A percentile compares a stretch with the other conserved stretches of the same genome.
Evolutionary conservation across 2,329 filamentous ascomycete species (phyloP).

Genomic region (Epichloe typhina): DNA sequence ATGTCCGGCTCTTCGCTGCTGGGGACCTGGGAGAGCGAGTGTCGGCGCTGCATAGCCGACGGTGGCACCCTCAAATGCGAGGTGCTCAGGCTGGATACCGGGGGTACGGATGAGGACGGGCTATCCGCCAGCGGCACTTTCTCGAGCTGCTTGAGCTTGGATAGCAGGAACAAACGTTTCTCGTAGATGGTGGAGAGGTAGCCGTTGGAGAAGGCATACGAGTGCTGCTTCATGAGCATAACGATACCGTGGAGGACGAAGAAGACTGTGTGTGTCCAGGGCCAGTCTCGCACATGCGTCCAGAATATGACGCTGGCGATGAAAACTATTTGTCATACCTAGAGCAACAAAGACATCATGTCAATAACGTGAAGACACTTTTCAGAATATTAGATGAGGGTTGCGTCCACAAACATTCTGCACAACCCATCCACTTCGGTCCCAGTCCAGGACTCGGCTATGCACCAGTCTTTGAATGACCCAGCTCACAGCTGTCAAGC

Average conservation of each 20-base stretch:
- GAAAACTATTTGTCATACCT: conserved; percentile 57
- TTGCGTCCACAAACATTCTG: conserved; percentile 40
- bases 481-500: conserved; percentile 50
- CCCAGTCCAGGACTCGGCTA: conserved; percentile 52
- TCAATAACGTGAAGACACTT: not conserved
- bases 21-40: conserved; percentile 22
- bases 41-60: conserved; percentile 29
- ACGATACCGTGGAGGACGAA: conserved; percentile 62
- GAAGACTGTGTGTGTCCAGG: conserved; percentile 72
- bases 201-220: conserved; percentile 68
- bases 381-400: too few species aligned
- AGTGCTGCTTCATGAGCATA: conserved; percentile 77
- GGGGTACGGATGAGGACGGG: conserved; percentile 29
- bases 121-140: conserved; percentile 22
- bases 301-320: conserved; percentile 49
- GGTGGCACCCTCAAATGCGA: conserved; percentile 30
- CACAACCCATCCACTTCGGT: conserved; percentile 55
- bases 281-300: conserved; percentile 61
- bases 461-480: conserved; percentile 48
- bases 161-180: conserved; percentile 29
- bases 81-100: conserved; percentile 28
- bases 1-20: conserved; percentile 37
- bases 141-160: conserved; percentile 44
- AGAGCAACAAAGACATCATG: not conserved
- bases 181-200: conserved; percentile 51